Conservation (phyloP, 2,329 filamentous ascomycete species). For the Curvularia lunata region DNA sequence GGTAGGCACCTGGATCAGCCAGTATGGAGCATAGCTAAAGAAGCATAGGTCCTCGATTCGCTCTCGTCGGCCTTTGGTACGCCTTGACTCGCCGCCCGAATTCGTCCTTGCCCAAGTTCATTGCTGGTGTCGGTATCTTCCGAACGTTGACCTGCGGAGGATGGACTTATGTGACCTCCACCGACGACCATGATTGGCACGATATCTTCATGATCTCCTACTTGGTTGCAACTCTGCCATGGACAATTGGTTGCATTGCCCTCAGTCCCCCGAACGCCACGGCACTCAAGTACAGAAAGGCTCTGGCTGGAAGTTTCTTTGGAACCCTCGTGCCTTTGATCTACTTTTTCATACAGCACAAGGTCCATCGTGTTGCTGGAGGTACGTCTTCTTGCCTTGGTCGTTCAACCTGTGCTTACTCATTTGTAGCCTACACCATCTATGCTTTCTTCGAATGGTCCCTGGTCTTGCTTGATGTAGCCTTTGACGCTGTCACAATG, state of each 20-base stretch:
- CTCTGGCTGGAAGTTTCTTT: constrained; percentile 83
- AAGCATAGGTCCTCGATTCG: constrained; percentile 82
- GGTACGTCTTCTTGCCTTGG: constrained; percentile 64
- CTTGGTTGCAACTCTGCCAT: constrained; percentile 89
- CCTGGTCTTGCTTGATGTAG: constrained; percentile 92
- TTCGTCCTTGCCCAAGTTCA: constrained; percentile 77
- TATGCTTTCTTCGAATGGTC: constrained; percentile 99
- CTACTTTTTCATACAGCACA: constrained; percentile 99
- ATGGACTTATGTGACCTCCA: constrained; percentile 98
- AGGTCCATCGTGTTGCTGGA: constrained; percentile 90
- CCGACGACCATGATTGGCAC: constrained; percentile 97
- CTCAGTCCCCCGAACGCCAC: constrained; percentile 83
- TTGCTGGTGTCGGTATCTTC: constrained; percentile 80
- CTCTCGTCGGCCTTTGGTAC: constrained; percentile 90
- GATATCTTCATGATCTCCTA: constrained; percentile 99
- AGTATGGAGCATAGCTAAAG: constrained; percentile 16
- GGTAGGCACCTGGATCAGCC: constrained; percentile 56
- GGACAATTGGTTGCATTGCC: constrained; percentile 89
- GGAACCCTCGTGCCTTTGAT: constrained; percentile 86
- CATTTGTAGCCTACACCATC: constrained; percentile 80
- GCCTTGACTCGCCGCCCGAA: constrained; percentile 80
- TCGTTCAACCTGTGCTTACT: constrained; percentile 28
- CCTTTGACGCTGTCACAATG: constrained; percentile 92
- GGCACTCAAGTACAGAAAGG: constrained; percentile 88
- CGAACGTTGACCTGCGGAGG: constrained; percentile 93